Conservation (phyloP, 1,284 basidiomycete species). For the Ceratobasidium sp. region DNA sequence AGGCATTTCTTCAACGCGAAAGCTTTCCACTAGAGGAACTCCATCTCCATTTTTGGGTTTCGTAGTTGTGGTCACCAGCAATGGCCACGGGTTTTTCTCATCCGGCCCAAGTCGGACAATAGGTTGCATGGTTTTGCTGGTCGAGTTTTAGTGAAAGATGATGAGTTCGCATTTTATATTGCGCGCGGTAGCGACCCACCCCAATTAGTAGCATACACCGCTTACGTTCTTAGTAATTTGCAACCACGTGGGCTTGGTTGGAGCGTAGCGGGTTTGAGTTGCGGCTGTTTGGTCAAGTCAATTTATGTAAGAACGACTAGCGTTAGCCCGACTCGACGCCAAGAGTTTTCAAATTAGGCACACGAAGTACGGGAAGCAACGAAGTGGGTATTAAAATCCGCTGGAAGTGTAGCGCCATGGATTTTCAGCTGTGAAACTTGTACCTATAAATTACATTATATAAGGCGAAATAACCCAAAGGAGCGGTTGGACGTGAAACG, state of each 20-base stretch:
- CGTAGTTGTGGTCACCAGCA: conserved; percentile 26
- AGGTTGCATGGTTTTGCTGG: conserved; percentile 17
- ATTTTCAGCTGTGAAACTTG: too few species aligned
- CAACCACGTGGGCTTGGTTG: neutral
- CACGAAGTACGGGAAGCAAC: too few species aligned
- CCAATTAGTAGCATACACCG: conserved; percentile 14
- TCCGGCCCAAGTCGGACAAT: conserved; percentile 39
- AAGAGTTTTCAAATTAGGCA: too few species aligned
- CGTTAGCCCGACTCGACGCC: too few species aligned
- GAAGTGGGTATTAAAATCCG: too few species aligned
- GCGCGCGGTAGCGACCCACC: neutral
- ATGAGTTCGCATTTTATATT: neutral
- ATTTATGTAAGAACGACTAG: too few species aligned
- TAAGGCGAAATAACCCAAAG: neutral
- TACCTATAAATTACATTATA: neutral
- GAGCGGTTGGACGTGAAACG: neutral
- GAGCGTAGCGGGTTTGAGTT: neutral
- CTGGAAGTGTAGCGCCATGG: too few species aligned
- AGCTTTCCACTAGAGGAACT: conserved; percentile 15
- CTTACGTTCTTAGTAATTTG: neutral
- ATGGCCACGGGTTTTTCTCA: conserved; percentile 33
- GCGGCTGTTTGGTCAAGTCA: too few species aligned
- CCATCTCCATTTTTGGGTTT: conserved; percentile 15
- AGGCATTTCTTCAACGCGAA: conserved; percentile 35
- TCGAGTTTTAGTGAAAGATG: neutral